Base-by-base conservation (phyloP, 2,329 filamentous ascomycete genomes). In the Aureobasidium sp. region DNA sequence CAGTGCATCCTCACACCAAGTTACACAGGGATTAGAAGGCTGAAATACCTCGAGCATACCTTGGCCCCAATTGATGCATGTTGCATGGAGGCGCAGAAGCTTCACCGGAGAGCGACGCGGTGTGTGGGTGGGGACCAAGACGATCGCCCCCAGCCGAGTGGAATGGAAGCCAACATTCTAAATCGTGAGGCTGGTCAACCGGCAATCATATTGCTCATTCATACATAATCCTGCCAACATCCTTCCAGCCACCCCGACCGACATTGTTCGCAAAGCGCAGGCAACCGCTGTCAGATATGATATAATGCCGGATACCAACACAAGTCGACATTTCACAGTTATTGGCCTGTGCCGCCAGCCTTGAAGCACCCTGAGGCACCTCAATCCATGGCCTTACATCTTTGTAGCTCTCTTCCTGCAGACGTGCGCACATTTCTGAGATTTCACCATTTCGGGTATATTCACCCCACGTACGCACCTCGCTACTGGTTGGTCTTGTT, bases 71-170 rank as follows among this genome's bases (percentile, higher is more conserved):
- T 9, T 30, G 54, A 32, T 34, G 34, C 57, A 37, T 59, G 45
- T 44, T 37, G 45, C 42, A 49, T 42, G 41, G 29, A 29, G 41
- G 34, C 32, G 53, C 54, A 59, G 44, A 59, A 59, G 57, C 45
- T 59, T 59, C 57, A 45, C 36, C 57, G 57, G 57, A 42, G 42
- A 27, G 25, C 10, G 45, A 49, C 29, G 57, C 32, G 54, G 30
- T 47, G 42, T 48, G 54, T 32, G 53, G 41, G 57, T 59, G 55
- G 57, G 42, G 57, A 59, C 57, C 21, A 21, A n/a, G 54, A 37
- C 27, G 57, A 59, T 59, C 57, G 41, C 45, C 45, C 21, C 57
- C 57, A 37, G 36, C 57, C 34, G 39, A 45, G 16, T 59, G 45
- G 57, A 58, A 58, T 58, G 32, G 54, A 58, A 58, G 29, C 37